These are phyloP conservation scores for Fusarium pseudonygamai DNA, from an alignment of 2,329 filamentous ascomycete genomes.

Conservation along the genomic window DNA sequence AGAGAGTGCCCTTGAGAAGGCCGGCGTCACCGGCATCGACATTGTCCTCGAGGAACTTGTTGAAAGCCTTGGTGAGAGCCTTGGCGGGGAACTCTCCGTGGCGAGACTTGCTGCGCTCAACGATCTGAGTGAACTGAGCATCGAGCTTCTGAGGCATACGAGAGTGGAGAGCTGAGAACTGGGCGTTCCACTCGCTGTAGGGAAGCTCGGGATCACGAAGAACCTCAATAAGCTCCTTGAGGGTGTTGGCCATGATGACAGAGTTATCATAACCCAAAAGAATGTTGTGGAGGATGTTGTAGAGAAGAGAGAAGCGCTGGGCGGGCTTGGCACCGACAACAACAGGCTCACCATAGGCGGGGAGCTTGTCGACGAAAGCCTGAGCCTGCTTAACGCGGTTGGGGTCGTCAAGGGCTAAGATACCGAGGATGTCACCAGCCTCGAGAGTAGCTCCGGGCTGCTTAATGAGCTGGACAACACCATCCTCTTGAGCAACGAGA, in stretches of 20 bases:
- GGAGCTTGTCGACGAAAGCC: slow-evolving; percentile 90
- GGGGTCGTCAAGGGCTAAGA: slow-evolving; percentile 93
- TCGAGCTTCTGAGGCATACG: slow-evolving; percentile 97
- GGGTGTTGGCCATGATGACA: slow-evolving; percentile 87
- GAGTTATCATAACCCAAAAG: slow-evolving; percentile 96
- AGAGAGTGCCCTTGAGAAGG: slow-evolving; percentile 75
- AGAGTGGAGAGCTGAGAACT: slow-evolving; percentile 95
- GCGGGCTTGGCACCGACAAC: slow-evolving; percentile 91
- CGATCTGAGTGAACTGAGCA: slow-evolving; percentile 79
- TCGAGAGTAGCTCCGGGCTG: slow-evolving; percentile 98
- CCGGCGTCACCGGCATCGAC: slow-evolving; percentile 77
- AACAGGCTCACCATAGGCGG: slow-evolving; percentile 84
- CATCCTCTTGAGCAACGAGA: slow-evolving; percentile 91
- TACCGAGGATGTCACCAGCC: slow-evolving; percentile 98
- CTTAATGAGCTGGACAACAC: slow-evolving; percentile 98
- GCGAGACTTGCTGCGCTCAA: slow-evolving; percentile 82
- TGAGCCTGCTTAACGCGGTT: slow-evolving; percentile 96
- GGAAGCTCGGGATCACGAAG: slow-evolving; percentile 89
- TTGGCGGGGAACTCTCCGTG: slow-evolving; percentile 92
- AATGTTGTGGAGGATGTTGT: slow-evolving; percentile 85
- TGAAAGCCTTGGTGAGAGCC: slow-evolving; percentile 82
- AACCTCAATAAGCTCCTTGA: slow-evolving; percentile 90
- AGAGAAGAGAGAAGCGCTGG: slow-evolving; percentile 82
- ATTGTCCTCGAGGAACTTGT: slow-evolving; percentile 90
- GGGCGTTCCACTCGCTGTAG: slow-evolving; percentile 95